Base-by-base conservation (phyloP, 371 early-diverging fungal genomes). In the Lichtheimia corymbifera region DNA sequence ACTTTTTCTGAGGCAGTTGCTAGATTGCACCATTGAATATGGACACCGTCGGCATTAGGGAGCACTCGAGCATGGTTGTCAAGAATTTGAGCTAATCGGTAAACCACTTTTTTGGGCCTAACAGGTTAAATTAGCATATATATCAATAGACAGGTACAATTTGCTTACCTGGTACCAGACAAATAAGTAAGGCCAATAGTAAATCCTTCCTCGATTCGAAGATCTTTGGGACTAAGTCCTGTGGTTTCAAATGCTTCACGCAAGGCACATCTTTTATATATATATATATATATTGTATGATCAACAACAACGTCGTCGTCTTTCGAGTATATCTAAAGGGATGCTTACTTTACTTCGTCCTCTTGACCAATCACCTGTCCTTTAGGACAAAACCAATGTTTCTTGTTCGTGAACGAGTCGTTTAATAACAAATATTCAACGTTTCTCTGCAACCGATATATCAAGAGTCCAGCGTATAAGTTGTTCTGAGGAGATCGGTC, bases 331-430 rank as follows among this genome's bases (percentile, higher is more conserved):
- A 18, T 7, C 17, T 11, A 58, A 13, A 40, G 49, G 15, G 41
- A 27, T 14, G 61, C 87, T 77, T 88, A 92, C 94, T 90, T 88
- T 68, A 86, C 72, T 72, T 89, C 90, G 76, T 92, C 91, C 77
- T 93, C 94, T 67, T 63, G 61, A 44, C 91, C 91, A 70, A 91
- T 84, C 49, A 87, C 83, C 64, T 84, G 84, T 57, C 92, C 93
- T 77, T 93, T 92, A 41, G 94, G 92, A 63, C 90, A 89, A 58
- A 87, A 86, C 94, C 94, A 93, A 72, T 93, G 88, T 62, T 87
- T 83, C 65, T 91, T 89, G 70, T 90, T 85, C 64, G 89, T 77
- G 71, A 86, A 91, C 56, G 90, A 84, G 76, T 92, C 92, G 85
- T 91, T 89, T 73, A 92, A 80, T 70, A 93, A 79, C 77, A 93